These are phyloP conservation scores for Fistulinella prunicolor DNA, from an alignment of 768 basidiomycete species.

Conservation along the genomic window DNA sequence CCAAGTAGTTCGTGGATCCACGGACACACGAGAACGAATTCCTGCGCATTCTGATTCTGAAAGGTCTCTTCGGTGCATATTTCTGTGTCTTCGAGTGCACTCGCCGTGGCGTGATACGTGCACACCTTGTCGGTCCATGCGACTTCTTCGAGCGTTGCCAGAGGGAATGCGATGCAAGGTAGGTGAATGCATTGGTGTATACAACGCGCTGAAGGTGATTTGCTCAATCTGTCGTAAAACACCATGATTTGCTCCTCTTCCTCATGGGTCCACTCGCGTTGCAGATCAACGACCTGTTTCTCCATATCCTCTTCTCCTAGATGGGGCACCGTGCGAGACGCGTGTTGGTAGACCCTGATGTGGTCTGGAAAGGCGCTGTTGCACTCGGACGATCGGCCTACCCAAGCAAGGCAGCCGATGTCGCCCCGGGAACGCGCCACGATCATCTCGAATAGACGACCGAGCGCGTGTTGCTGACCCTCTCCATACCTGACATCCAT, in stretches of 20 bases:
- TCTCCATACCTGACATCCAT: constrained; percentile 18
- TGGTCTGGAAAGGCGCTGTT: constrained; percentile 21
- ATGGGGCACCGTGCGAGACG: not conserved
- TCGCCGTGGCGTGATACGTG: constrained; percentile 6
- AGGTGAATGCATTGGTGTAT: constrained; percentile 6
- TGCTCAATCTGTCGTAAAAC: constrained; percentile 7
- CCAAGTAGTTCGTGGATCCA: constrained; percentile 18
- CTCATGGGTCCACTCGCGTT: not conserved
- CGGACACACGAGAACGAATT: constrained; percentile 16
- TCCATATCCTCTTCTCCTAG: constrained; percentile 9
- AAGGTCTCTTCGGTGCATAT: constrained; percentile 6
- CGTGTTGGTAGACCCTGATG: constrained; percentile 12
- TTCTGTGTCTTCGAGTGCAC: constrained; percentile 10
- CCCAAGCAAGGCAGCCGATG: constrained; percentile 19
- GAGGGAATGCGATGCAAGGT: constrained; percentile 19
- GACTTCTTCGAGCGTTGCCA: constrained; percentile 4
- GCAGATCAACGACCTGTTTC: not conserved
- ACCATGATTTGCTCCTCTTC: not conserved
- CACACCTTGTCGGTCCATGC: not conserved
- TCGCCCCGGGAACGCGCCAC: constrained; percentile 20
- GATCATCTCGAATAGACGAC: constrained; percentile 19
- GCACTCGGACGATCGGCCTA: constrained; percentile 17
- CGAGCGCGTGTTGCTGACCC: constrained; percentile 15
- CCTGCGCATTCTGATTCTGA: not conserved
- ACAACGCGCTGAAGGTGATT: constrained; percentile 4